These are phyloP conservation scores for Blyttiomyces sp. DNA, from an alignment of 371 early-diverging fungal species.

Conservation along the genomic window DNA sequence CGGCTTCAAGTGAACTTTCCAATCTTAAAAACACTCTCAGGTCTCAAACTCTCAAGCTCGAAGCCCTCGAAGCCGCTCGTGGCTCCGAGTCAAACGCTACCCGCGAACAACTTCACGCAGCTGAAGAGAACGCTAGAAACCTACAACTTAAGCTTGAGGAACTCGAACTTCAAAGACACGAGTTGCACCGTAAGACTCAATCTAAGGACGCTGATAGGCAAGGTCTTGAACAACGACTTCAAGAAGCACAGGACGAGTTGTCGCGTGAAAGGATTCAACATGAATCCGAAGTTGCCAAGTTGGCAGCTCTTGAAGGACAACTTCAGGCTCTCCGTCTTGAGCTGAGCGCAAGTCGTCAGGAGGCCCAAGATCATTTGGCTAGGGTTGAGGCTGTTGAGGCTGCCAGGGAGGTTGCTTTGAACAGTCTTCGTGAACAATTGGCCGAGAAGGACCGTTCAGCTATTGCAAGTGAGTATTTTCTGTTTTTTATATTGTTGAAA, in stretches of 20 bases:
- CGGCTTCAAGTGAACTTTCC: background rate
- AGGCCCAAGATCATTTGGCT: background rate
- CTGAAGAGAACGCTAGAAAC: background rate
- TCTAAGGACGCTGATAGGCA: background rate
- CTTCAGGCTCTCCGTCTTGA: background rate
- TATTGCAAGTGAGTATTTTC: no score
- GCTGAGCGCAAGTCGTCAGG: background rate
- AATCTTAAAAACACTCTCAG: background rate
- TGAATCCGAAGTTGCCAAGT: background rate
- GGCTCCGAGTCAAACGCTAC: background rate
- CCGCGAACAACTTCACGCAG: background rate
- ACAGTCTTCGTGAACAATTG: slow-evolving; percentile 4
- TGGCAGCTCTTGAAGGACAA: slow-evolving; percentile 1
- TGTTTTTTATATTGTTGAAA: no score
- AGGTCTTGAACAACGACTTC: background rate
- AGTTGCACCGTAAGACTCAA: background rate
- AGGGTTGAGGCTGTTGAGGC: background rate
- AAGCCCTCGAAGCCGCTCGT: background rate
- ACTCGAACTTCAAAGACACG: background rate
- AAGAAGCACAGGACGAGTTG: slow-evolving; percentile 1
- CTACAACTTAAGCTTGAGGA: background rate
- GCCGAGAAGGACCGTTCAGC: slow-evolving; percentile 5
- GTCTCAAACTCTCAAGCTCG: background rate
- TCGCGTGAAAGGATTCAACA: background rate
- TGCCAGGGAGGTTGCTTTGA: background rate